phyloP scores from a whole-genome alignment of 192 early-diverging fungal species.

The Backusella parvicylindrica region DNA sequence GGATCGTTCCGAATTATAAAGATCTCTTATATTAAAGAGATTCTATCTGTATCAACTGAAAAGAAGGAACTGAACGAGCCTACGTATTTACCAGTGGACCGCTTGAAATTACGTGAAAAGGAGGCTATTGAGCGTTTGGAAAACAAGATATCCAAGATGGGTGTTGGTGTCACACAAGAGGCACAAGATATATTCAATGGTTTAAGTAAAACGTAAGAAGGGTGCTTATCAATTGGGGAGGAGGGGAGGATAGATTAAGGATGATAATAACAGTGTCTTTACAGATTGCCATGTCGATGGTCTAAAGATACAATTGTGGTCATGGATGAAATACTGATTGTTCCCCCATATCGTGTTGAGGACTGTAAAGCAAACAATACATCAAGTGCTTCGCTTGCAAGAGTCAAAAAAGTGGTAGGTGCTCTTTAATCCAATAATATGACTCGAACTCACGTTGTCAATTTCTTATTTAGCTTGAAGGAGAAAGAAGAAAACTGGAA shows the following conservation, averaged over 20 bases:
- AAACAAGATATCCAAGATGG: constrained; percentile 55
- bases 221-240: neutral
- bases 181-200: constrained; percentile 82
- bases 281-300: constrained; percentile 77
- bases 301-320: constrained; percentile 69
- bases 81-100: constrained; percentile 49
- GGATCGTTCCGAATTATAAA: constrained; percentile 56
- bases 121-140: constrained; percentile 46
- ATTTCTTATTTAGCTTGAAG: constrained; percentile 40
- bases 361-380: constrained; percentile 60
- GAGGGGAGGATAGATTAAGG: neutral
- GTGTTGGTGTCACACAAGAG: constrained; percentile 73
- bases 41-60: constrained; percentile 22
- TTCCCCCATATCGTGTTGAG: constrained; percentile 69
- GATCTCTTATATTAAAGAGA: constrained; percentile 57
- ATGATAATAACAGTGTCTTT: neutral
- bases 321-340: constrained; percentile 75
- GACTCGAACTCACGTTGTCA: neutral
- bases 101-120: constrained; percentile 47
- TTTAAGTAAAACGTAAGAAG: constrained; percentile 68
- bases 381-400: constrained; percentile 54
- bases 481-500: constrained; percentile 38
- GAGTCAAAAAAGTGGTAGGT: constrained; percentile 75
- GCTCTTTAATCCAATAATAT: neutral
- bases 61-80: constrained; percentile 18